phyloP scores from a whole-genome alignment of 306 rosid genomes.

The Mucuna pruriens region DNA sequence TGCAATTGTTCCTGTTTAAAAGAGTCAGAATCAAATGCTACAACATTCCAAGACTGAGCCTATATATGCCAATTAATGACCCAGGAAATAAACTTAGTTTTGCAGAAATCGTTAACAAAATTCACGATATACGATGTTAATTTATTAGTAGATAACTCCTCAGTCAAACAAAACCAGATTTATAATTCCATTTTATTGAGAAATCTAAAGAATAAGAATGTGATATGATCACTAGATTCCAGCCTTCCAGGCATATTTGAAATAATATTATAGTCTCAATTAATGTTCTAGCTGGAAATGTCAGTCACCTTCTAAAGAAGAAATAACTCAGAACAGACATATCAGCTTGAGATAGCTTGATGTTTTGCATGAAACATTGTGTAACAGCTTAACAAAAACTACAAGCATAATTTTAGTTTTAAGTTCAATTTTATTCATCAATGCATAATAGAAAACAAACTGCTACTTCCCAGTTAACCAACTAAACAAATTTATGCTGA shows the following conservation, averaged over 20 bases:
- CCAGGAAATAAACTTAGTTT: not conserved
- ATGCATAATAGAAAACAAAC: conserved; percentile 8
- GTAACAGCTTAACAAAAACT: conserved; percentile 14
- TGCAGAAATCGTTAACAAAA: not conserved
- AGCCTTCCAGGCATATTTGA: not conserved
- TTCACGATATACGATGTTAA: not conserved
- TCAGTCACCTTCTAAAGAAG: conserved; percentile 12
- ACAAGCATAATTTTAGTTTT: conserved; percentile 21
- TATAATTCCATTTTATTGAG: not conserved
- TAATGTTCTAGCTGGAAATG: conserved; percentile 6
- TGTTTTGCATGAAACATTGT: conserved; percentile 16
- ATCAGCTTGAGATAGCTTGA: not conserved
- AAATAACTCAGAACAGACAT: conserved; percentile 5
- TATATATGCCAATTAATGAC: conserved; percentile 1
- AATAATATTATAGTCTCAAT: conserved; percentile 32
- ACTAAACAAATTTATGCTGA: conserved; percentile 21
- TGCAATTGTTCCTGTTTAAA: not conserved
- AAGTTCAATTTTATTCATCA: conserved; percentile 25
- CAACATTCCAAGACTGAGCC: not conserved
- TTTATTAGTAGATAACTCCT: not conserved
- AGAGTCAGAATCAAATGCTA: not conserved
- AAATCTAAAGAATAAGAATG: not conserved
- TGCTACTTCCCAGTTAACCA: not conserved
- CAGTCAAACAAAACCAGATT: not conserved
- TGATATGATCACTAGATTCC: conserved; percentile 10